Evolutionary conservation across 106 monocot species (phyloP), one percentile per base, ranked within the genome.

Genomic region (Phalaenopsis equestris): DNA sequence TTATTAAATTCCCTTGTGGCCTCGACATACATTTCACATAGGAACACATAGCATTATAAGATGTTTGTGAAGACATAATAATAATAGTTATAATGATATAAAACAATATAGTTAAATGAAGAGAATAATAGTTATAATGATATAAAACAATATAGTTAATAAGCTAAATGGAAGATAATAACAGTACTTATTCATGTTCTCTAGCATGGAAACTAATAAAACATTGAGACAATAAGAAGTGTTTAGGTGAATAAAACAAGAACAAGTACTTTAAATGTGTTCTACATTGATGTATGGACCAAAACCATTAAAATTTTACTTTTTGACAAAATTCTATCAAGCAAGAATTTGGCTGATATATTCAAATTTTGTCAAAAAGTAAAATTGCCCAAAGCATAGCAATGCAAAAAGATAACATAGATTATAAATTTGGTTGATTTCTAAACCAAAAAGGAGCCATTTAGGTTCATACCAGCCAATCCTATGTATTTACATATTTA

Each of bases 1-100:
- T 98, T 98, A 75, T 98, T 98, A 85, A 98, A 98, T 67, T 98
- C 97, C 19, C 89, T 83, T 65, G 86, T 89, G 41, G 90, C 94
- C 41, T 94, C 97, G 58, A 57, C 86, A 84, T 94, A 98, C 85
- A 92, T 94, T 83, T 56, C 70, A n/a, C 10, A 70, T 14, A 70
- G 38, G 23, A 39, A 70, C 38, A 38, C 38, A 38, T 8, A 61
- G 21, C 19, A 61, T 5, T n/a, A 61, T 2, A 61, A 5, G 18
- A 21, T 52, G 4, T 61, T 61, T 61, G 61, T 61, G 18, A 21
- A 18, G 21, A 61, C n/a, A 2, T 5, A 56, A 17, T 56, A 56
- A 2, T 56, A 56, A 56, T 45, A 72, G 41, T 38, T 0, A 30
- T 3, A 72, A 41, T 74, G n/a, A 2, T 61, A 61, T 8, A 61